Percentiles rank a stretch among this genome's conserved stretches.
Conservation (phyloP, 345 rosid species). For the Carallia pectinifolia region DNA sequence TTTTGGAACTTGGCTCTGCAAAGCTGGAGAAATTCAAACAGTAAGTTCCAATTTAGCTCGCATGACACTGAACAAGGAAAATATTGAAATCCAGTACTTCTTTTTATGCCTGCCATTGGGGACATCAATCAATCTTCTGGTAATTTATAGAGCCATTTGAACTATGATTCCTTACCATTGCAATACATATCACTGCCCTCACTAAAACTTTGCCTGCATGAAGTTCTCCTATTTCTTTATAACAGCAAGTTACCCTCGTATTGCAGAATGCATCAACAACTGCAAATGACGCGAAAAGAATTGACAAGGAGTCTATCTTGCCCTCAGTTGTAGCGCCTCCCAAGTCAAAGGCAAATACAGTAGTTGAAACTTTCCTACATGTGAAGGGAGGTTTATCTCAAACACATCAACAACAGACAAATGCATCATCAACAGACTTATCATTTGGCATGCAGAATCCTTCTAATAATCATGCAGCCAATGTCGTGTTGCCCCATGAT, state of each 20-base stretch:
- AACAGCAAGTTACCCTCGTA: conserved; percentile 2
- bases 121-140: background rate
- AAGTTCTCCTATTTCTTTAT: background rate
- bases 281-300: conserved; percentile 23
- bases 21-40: background rate
- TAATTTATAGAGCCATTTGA: background rate
- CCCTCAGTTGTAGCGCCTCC: conserved; percentile 18
- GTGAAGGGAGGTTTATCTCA: conserved; percentile 18
- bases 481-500: conserved; percentile 20
- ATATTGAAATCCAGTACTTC: background rate
- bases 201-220: background rate
- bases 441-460: conserved; percentile 20
- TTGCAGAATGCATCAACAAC: conserved; percentile 39
- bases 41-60: background rate
- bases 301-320: conserved; percentile 22
- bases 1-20: conserved; percentile 8
- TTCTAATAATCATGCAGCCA: conserved; percentile 15
- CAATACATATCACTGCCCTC: background rate
- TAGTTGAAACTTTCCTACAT: conserved; percentile 23
- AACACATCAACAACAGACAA: conserved; percentile 16
- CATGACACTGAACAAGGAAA: background rate
- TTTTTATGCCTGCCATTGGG: background rate
- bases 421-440: conserved; percentile 16
- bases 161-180: background rate
- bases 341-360: conserved; percentile 21